These are phyloP conservation scores for Phylloporus sp. DNA, from an alignment of 768 basidiomycete species.

Conservation along the genomic window DNA sequence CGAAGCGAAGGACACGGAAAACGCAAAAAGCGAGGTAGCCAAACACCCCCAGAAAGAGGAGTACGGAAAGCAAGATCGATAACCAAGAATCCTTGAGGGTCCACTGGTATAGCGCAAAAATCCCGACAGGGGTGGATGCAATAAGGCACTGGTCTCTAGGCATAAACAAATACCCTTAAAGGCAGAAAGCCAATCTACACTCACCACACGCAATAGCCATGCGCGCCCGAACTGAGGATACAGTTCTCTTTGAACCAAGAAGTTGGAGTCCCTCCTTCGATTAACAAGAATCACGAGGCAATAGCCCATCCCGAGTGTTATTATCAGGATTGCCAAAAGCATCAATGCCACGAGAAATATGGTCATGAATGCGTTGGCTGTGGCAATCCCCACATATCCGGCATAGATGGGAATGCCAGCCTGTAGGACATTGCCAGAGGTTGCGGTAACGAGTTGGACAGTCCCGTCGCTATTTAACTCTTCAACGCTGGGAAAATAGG, in stretches of 20 bases:
- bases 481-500: conserved; percentile 21
- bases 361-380: conserved; percentile 88
- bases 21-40: conserved; percentile 47
- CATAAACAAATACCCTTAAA: conserved; percentile 1
- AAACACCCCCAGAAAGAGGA: conserved; percentile 54
- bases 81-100: conserved; percentile 87
- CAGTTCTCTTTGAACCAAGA: conserved; percentile 21
- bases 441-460: conserved; percentile 63
- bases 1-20: conserved; percentile 47
- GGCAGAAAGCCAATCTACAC: conserved; percentile 21
- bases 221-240: conserved; percentile 49
- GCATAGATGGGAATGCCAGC: conserved; percentile 83
- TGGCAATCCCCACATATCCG: conserved; percentile 72
- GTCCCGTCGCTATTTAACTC: conserved; percentile 25
- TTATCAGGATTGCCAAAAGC: conserved; percentile 55
- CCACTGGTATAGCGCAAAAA: conserved; percentile 90
- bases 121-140: conserved; percentile 61
- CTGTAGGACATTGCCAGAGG: conserved; percentile 63
- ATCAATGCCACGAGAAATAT: conserved; percentile 75
- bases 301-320: conserved; percentile 51
- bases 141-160: conserved; percentile 49
- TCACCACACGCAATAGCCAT: conserved; percentile 67
- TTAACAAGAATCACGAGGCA: conserved; percentile 32
- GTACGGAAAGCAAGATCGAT: conserved; percentile 71
- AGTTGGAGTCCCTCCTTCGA: conserved; percentile 18